phyloP scores from a whole-genome alignment of 1,284 basidiomycete genomes.

The Leccinum fuscescens region DNA sequence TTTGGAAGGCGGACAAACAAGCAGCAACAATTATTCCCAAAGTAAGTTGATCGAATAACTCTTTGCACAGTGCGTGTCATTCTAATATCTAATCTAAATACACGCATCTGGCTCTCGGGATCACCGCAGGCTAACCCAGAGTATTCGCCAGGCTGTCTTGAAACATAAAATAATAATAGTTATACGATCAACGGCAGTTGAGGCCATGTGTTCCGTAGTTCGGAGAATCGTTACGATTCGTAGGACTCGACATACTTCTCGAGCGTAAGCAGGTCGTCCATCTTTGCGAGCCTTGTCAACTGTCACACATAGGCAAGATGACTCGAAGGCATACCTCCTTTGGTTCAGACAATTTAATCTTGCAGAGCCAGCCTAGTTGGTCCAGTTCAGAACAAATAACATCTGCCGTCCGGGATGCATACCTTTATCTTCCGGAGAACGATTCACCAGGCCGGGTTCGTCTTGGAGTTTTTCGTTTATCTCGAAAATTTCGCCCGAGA shows the following conservation, averaged over 20 bases:
- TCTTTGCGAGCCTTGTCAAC: conserved; percentile 39
- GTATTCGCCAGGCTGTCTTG: neutral
- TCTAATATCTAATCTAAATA: conserved; percentile 11
- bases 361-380: conserved; percentile 88
- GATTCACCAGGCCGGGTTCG: conserved; percentile 85
- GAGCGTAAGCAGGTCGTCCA: conserved; percentile 72
- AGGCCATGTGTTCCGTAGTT: conserved; percentile 23
- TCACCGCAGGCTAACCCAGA: neutral
- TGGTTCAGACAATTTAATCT: conserved; percentile 81
- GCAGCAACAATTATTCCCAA: neutral
- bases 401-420: conserved; percentile 24
- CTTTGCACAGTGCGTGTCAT: neutral
- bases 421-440: conserved; percentile 86
- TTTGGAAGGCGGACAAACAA: conserved; percentile 20
- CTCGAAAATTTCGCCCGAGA: conserved; percentile 80
- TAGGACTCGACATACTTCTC: conserved; percentile 79
- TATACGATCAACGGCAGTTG: conserved; percentile 31
- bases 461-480: conserved; percentile 76
- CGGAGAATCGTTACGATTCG: conserved; percentile 40
- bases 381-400: neutral
- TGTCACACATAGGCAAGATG: conserved; percentile 8
- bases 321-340: conserved; percentile 61
- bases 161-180: conserved; percentile 1
- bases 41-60: neutral
- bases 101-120: conserved; percentile 7